Evolutionary conservation across 1,284 basidiomycete species (phyloP), one percentile per base, ranked within the genome.

Genomic region (Puccinia polysora): DNA sequence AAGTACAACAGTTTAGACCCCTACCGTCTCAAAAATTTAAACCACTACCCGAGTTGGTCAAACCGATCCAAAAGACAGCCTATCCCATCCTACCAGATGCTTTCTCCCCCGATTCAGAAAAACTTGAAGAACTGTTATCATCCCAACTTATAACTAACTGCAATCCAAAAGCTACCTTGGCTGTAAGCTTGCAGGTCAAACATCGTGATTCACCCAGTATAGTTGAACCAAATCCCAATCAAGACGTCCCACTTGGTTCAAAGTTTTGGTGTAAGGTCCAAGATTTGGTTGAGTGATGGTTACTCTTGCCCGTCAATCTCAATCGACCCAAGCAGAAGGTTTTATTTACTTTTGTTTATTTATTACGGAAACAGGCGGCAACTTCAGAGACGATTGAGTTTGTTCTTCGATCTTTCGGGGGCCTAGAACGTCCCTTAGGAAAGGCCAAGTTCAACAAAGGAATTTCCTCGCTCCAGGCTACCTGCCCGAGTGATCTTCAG

Each of bases 401-500:
- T 45, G 43, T 49, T 25, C 60, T 63, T 28, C 60, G 60, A 2
- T 63, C 60, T 32, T 63, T 49, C 45, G 40, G 28, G 32, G 60
- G 60, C 18, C 23, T 49, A 32, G 60, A 63, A n/a, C 45, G 36
- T 25, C 50, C n/a, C 28, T 50, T 63, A 45, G 60, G 60, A 18
- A 15, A 40, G 30, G 45, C 60, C 14, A 63, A 63, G 45, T 63
- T 63, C 47, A 45, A 49, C 45, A 63, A 63, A 1, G 60, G 60
- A 20, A 18, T 63, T 32, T 43, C 60, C 10, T 49, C 28, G 25
- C 45, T 63, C 28, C 43, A 63, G 28, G 45, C 60, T 28, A 63
- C 45, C 30, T 63, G 60, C n/a, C 60, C 60, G 6, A 63, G 28
- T 6, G 32, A 63, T 36, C 43, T 63, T 50, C 60, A 30, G 7